phyloP scores from a whole-genome alignment of 176 grass and related monocot species.

The Phoenix roebelenii region DNA sequence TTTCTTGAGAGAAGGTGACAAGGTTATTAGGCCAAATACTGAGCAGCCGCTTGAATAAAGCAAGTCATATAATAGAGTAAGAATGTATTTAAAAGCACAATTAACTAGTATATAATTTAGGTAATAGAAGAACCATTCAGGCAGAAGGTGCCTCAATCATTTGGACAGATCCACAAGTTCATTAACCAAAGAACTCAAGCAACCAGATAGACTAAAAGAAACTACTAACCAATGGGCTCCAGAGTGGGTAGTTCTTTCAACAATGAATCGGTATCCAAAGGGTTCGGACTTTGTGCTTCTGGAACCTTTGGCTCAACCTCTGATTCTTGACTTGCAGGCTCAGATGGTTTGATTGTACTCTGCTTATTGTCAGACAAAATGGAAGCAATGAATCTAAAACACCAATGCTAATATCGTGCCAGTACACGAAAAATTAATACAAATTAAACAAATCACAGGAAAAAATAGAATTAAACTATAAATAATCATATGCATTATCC shows the following conservation, averaged over 20 bases:
- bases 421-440: too few relatives aligned
- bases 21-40: too few relatives aligned
- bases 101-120: too few relatives aligned
- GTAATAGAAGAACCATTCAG: too few relatives aligned
- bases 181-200: not conserved
- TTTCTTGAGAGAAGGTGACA: too few relatives aligned
- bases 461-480: too few relatives aligned
- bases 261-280: slow-evolving; percentile 41
- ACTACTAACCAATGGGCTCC: slow-evolving; percentile 63
- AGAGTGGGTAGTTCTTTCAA: slow-evolving; percentile 61
- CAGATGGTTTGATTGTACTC: slow-evolving; percentile 52
- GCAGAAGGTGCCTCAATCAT: too few relatives aligned
- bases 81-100: too few relatives aligned
- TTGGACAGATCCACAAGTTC: not conserved
- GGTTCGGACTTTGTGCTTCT: slow-evolving; percentile 25
- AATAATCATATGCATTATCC: too few relatives aligned
- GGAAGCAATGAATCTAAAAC: not conserved
- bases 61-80: too few relatives aligned
- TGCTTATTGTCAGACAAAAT: slow-evolving; percentile 17
- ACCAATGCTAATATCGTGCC: not conserved
- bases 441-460: too few relatives aligned
- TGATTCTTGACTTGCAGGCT: slow-evolving; percentile 45
- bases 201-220: not conserved
- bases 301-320: slow-evolving; percentile 40
- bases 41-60: too few relatives aligned